Base-by-base conservation (phyloP, 257 asterid species). In the Lycium ferocissimum region DNA sequence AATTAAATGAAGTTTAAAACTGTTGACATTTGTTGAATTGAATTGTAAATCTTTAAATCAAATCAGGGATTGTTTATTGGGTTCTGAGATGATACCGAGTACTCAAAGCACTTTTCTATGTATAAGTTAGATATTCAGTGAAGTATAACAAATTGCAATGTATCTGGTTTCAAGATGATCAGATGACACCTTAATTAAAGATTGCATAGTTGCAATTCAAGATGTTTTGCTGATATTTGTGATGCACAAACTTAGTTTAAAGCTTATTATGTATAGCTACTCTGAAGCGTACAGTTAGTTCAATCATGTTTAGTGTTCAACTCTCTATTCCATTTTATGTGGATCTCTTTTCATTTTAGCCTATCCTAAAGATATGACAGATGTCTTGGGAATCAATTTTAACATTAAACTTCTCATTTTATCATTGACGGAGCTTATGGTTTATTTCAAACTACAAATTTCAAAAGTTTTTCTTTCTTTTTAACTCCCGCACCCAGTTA, bases 131-230 rank as follows among this genome's bases (percentile, higher is more conserved):
- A 18, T 26, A 10, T 65, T 65, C 43, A 26, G 47, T 13, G 2
- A 67, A 67, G 22, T 37, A 37, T 67, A 14, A 67, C 37, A 35
- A 35, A 67, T 67, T 13, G 49, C 2, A 15, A 0, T 2, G 13
- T 67, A 6, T 66, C 11, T 67, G 4, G 17, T 17, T 40, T 71
- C 49, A 67, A 13, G 33, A 71, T 9, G 37, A 71, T 71, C 10
- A 71, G 43, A 40, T 71, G 79, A 71, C 9, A 17, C 58, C 20
- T 73, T 73, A 73, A 20, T 73, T 73, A 20, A 73, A 47, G 11
- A 45, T 73, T 20, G 11, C 37, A 45, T 20, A n/a, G 59, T 73
- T 47, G 13, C 79, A 43, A 18, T 40, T 40, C 45, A 40, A 40
- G 45, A 40, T 40, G 5, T 40, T 40, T 40, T 40, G 5, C 45